Evolutionary conservation across 1,139 yeast species (phyloP), one percentile per base, ranked within the genome.

Genomic region (Candida sojae): DNA sequence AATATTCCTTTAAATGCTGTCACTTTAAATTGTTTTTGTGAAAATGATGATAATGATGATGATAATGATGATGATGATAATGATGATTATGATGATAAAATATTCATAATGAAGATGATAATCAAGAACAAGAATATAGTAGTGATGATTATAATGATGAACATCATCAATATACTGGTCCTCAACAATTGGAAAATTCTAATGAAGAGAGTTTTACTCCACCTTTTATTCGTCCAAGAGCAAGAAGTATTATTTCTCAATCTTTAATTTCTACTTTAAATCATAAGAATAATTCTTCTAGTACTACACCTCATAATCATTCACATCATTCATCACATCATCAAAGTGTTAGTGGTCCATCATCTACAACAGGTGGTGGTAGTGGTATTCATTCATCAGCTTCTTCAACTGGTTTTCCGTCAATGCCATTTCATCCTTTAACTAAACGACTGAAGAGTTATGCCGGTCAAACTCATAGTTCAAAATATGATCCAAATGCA

Each of bases 1-100:
- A 52, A 57, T n/a, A 55, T 63, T 8, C 63, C 65, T 45, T 44
- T 54, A 28, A 56, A 61, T 17, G 57, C 62, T 42, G 69, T 68
- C 21, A 60, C 63, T 39, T 56, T 68, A 45, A 66, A 66, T 44
- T 67, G 68, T 47, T 64, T 63, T 37, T 52, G 55, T 46, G 59
- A 56, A 38, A 53, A 51, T 6, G 31, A 29, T 10, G 45, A 36
- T 17, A 17, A 17, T 17, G 21, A 17, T 17, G 21, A 17, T 17
- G 21, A 17, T 2, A 17, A 17, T 17, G 21, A 17, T 17, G 21
- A 17, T 17, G 3, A 17, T 17, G 21, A 17, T 17, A 2, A 17
- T 17, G 21, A 17, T 17, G 3, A 17, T 17, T n/a, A 17, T 17
- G 3, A 17, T 17, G 21, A 17, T 17, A 2, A 17, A n/a, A n/a